Base-by-base conservation (phyloP, 2,329 filamentous ascomycete genomes). In the Phialophora verrucosa region DNA sequence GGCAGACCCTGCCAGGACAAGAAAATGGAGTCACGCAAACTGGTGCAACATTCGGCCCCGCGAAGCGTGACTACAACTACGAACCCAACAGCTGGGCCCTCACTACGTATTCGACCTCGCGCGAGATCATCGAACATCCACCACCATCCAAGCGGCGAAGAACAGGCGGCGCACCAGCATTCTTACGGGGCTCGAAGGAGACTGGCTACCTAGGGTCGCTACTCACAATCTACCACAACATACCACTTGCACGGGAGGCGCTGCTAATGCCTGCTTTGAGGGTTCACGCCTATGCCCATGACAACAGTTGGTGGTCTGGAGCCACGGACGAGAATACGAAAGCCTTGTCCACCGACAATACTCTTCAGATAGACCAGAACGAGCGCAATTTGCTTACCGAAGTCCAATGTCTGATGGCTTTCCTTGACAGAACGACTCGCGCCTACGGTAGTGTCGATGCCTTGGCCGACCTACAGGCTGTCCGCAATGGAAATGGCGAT, bases 291-390 rank as follows among this genome's bases (percentile, higher is more conserved):
- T 89, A 89, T 71, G 85, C 85, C 51, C 75, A 82, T 61, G 82
- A 87, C 65, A 70, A 79, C 1, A 83, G 87, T 11, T 90, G 87
- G 87, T 90, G 87, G 87, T 85, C 83, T 71, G 87, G 87, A 23
- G 81, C 80, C 32, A 74, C 81, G 0, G 83, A 86, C 29, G 77
- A 81, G 32, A 75, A 82, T 14, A 79, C 83, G 3, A 82, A 81
- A 55, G 82, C 85, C 25, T 80, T 87, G n/a, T 80, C 83, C 59
- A 73, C 80, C 17, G 72, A 75, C 32, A 71, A 73, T 8, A 73
- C 74, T 10, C 73, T 74, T 3, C 74, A 78, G 42, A 74, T 72
- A 23, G 75, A 79, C 44, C 76, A 76, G 69, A 77, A 81, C 49
- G 56, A 69, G 32, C 62, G 63, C 53, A 80, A 84, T 51, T 76